Conservation (phyloP, 106 monocot genomes). For the Dendrobium chrysotoxum region DNA sequence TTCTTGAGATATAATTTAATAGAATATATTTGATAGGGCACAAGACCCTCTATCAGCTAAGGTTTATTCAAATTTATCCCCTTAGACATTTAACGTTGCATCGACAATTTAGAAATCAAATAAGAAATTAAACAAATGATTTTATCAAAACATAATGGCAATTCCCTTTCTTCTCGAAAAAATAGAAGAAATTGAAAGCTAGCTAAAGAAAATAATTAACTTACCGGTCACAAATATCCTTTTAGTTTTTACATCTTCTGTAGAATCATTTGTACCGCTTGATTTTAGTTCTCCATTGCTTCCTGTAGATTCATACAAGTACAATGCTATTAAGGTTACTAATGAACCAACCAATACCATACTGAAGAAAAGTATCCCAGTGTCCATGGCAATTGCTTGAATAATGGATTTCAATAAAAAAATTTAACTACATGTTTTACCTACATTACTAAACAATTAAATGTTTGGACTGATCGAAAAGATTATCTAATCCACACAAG, state of each 20-base stretch:
- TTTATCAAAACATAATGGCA: too few species aligned
- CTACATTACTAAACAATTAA: too few species aligned
- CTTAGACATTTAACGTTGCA: neutral
- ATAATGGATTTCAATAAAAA: too few species aligned
- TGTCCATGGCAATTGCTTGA: neutral
- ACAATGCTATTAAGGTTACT: neutral
- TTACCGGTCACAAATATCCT: constrained; percentile 93
- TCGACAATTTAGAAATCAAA: neutral
- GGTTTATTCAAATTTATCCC: too few species aligned
- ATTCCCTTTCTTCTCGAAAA: too few species aligned
- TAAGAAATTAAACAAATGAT: neutral
- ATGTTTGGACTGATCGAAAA: too few species aligned
- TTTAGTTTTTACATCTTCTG: constrained; percentile 65
- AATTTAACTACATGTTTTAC: too few species aligned
- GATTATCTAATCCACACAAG: too few species aligned
- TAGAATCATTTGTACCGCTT: constrained; percentile 7
- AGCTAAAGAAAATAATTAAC: neutral
- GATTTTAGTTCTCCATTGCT: constrained; percentile 14
- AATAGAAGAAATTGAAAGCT: neutral
- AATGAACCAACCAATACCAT: neutral
- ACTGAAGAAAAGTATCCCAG: neutral
- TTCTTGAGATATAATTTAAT: too few species aligned
- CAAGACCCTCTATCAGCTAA: too few species aligned
- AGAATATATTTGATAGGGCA: too few species aligned
- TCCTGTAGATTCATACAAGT: constrained; percentile 21